phyloP scores from a whole-genome alignment of 1,284 basidiomycete genomes.

The Athelia sp. region DNA sequence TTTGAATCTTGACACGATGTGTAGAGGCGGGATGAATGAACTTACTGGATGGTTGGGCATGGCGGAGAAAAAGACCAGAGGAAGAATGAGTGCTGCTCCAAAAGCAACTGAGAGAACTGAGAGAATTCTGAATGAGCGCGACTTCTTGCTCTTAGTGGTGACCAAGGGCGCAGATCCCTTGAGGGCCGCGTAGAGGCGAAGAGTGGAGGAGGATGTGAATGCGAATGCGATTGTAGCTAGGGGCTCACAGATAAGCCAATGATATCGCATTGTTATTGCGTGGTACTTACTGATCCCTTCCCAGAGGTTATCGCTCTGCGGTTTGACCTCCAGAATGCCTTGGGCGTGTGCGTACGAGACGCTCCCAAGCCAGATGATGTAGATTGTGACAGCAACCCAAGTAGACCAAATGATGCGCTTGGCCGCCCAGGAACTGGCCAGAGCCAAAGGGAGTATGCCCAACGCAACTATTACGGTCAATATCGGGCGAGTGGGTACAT shows the following conservation, averaged over 20 bases:
- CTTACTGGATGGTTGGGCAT: slow-evolving; percentile 37
- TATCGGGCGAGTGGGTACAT: slow-evolving; percentile 18
- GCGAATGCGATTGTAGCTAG: slow-evolving; percentile 55
- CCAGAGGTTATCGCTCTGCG: slow-evolving; percentile 45
- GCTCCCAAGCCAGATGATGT: slow-evolving; percentile 52
- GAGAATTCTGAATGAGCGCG: slow-evolving; percentile 54
- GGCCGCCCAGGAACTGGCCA: slow-evolving; percentile 47
- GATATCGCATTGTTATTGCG: neutral
- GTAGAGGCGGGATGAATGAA: neutral
- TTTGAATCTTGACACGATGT: neutral
- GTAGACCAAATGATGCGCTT: slow-evolving; percentile 49
- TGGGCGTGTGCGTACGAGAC: slow-evolving; percentile 44
- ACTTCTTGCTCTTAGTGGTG: slow-evolving; percentile 39
- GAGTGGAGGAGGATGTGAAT: slow-evolving; percentile 58
- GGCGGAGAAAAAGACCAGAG: slow-evolving; percentile 50
- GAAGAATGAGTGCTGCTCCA: slow-evolving; percentile 47
- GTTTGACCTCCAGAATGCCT: slow-evolving; percentile 32
- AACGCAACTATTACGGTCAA: slow-evolving; percentile 36
- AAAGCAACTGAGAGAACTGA: slow-evolving; percentile 45
- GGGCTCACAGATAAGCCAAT: slow-evolving; percentile 5
- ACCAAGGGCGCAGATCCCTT: slow-evolving; percentile 34
- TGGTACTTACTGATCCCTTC: slow-evolving; percentile 53
- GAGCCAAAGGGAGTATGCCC: slow-evolving; percentile 42
- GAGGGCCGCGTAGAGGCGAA: slow-evolving; percentile 59
- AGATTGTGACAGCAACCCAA: slow-evolving; percentile 52